Evolutionary conservation across 129 eudicot species (phyloP).

Genomic region (Mikania micrantha): DNA sequence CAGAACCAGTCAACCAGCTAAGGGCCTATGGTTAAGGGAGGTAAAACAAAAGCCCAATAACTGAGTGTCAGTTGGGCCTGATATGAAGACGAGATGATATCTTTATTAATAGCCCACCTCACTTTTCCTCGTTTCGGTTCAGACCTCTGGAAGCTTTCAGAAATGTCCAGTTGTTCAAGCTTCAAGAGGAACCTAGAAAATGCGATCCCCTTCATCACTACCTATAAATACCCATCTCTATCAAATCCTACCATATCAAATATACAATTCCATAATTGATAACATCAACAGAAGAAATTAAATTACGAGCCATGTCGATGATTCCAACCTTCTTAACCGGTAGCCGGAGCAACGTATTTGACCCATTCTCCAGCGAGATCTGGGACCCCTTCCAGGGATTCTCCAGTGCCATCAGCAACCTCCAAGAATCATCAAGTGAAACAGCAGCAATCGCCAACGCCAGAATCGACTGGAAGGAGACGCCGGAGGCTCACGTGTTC

Average conservation of each 20-base stretch:
- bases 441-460: conserved; percentile 43
- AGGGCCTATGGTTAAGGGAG: no score
- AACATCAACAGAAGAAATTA: not conserved
- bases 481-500: conserved; percentile 64
- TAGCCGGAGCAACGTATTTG: conserved; percentile 37
- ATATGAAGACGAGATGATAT: no score
- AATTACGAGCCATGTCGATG: conserved; percentile 35
- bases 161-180: not conserved
- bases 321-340: conserved; percentile 47
- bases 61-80: no score
- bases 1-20: no score
- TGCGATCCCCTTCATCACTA: not conserved
- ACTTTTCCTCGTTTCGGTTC: not conserved
- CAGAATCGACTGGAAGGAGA: conserved; percentile 57
- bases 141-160: conserved; percentile 15
- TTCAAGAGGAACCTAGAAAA: conserved; percentile 18
- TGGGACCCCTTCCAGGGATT: conserved; percentile 57
- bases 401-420: conserved; percentile 12
- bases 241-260: not conserved
- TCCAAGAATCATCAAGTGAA: conserved; percentile 23
- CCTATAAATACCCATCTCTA: not conserved
- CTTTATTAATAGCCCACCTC: no score
- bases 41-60: no score
- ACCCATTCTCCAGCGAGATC: conserved; percentile 49
- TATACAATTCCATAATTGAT: not conserved